Evolutionary conservation across 208 protist genomes (phyloP).

Genomic region (Naegleria gruberi): DNA sequence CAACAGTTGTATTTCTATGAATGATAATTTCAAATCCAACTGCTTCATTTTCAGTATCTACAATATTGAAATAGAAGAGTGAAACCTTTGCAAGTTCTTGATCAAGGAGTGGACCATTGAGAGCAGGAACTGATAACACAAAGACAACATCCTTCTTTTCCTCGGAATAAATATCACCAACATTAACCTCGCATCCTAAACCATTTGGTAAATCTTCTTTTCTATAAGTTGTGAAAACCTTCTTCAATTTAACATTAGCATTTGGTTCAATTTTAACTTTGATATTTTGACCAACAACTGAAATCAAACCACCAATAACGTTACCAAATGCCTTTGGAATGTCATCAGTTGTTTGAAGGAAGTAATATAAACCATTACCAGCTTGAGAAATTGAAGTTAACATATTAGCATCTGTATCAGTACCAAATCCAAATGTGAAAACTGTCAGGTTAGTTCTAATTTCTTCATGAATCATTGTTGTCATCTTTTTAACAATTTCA

Average conservation of each 20-base stretch:
- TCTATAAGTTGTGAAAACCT: not conserved
- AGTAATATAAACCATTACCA: slow-evolving; percentile 47
- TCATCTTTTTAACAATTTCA: slow-evolving; percentile 16
- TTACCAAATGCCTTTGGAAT: slow-evolving; percentile 41
- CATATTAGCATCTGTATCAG: slow-evolving; percentile 34
- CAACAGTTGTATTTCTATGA: not conserved
- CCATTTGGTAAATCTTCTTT: not conserved
- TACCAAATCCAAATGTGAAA: slow-evolving; percentile 47
- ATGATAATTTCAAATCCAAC: not conserved
- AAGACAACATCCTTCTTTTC: slow-evolving; percentile 29
- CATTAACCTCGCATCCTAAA: not conserved
- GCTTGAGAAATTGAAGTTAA: slow-evolving; percentile 31
- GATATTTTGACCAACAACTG: slow-evolving; percentile 38
- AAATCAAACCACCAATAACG: slow-evolving; percentile 43
- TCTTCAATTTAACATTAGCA: not conserved
- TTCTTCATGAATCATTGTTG: not conserved
- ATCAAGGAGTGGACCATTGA: not conserved
- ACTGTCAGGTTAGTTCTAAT: slow-evolving; percentile 14
- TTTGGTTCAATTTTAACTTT: slow-evolving; percentile 21
- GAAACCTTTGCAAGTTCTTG: not conserved
- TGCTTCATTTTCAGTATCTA: not conserved
- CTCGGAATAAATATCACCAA: slow-evolving; percentile 30
- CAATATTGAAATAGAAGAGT: slow-evolving; percentile 15
- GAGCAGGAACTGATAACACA: not conserved
- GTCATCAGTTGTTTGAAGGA: slow-evolving; percentile 29